Evolutionary conservation across 257 asterid species (phyloP), one percentile per base, ranked within the genome.

Genomic region (Perilla frutescens): DNA sequence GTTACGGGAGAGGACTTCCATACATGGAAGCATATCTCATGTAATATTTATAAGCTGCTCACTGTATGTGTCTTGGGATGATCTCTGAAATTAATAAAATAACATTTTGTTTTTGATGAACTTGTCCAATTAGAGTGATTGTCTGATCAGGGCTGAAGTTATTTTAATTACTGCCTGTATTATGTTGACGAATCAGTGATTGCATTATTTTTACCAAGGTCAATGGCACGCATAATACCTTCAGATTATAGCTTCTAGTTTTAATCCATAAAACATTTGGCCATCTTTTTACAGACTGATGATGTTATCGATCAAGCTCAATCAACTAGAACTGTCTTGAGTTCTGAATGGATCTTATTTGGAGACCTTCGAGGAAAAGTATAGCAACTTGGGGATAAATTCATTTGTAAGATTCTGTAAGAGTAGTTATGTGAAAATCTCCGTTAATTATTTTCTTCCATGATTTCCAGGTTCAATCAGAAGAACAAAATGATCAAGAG

Each of bases 221-320:
- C 9, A 43, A 45, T 63, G 44, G 10, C 47, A 15, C 20, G 6
- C 51, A 8, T 56, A 51, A 45, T 60, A 20, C 45, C 68, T 53
- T 59, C 15, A 70, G 45, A 36, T 37, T 50, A 70, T 62, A 5
- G 20, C 12, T 53, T 62, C 62, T 37, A 39, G 43, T 8, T 41
- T 69, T 47, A 50, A 43, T 54, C 60, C 31, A 57, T 26, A 29
- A 34, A 8, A 59, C 47, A 3, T 74, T 66, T 10, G 8, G 70
- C 62, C 72, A 41, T 58, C 64, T 51, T 44, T 39, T 62, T 79
- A 63, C 80, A 94, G 97, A 91, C 90, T 60, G 97, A 91, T 83
- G 97, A 94, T 39, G 98, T 90, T 76, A 94, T 94, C 76, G 80
- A 77, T 81, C 98, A 94, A 91, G 98, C 97, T 77, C 98, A 90